Base-by-base conservation (phyloP, 202 grass and related monocot genomes). In the Panicum virgatum region DNA sequence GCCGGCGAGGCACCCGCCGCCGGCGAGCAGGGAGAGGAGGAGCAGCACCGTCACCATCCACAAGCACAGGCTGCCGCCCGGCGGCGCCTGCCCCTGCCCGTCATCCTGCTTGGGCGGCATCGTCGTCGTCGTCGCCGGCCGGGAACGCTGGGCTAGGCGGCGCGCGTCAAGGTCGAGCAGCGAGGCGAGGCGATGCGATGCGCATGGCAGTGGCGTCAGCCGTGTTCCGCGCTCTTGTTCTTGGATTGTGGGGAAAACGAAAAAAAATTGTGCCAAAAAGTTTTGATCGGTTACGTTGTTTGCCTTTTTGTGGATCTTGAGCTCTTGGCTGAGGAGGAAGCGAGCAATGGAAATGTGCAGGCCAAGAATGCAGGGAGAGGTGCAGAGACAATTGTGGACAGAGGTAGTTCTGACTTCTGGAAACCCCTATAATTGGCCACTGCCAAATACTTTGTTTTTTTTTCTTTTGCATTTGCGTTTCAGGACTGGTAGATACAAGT, bases 1-100 rank as follows among this genome's bases (percentile, higher is more conserved):
- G 80, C 75, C 72, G 12, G 66, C 66, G 9, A 94, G 86, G 85
- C 86, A 90, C 32, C 51, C 63, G n/a, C 88, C 92, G 62, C 88
- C 92, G 40, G 66, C 61, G 42, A 94, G 83, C 82, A 91, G 62
- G 54, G 58, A 70, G 18, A 88, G 37, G 80, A 91, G 88, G 2
- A 94, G 80, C 37, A 92, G 66, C 38, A 37, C 61, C 48, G 87
- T 74, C 52, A 90, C 48, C 37, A 81, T 0, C 87, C 89, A 94
- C 23, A 94, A 66, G 70, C 87, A 87, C 4, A 12, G 7, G 64
- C 44, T 69, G 22, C 74, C 60, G 0, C 47, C 40, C 8, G 77
- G 19, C 30, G 60, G 32, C 20, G 25, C 78, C 12, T 79, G 77
- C 16, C 52, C 52, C 9, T 56, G 52, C 23, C 73, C 56, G 20